A percentile compares a stretch with the other conserved stretches of the same genome.
phyloP scores from a whole-genome alignment of 2,329 filamentous ascomycete genomes.

The Sporothrix brasiliensis region DNA sequence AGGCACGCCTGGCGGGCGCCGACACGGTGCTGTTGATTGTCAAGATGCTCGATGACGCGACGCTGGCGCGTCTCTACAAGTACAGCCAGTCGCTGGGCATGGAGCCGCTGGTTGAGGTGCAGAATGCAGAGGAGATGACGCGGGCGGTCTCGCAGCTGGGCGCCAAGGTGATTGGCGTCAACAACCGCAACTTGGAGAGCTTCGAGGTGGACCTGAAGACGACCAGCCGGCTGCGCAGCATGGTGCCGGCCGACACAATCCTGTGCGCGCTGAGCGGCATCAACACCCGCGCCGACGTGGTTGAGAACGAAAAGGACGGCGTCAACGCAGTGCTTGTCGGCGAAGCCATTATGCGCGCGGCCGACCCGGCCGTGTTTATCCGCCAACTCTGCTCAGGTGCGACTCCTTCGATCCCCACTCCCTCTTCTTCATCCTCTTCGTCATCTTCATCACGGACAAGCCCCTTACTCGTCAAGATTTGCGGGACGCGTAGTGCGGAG shows the following conservation, averaged over 20 bases:
- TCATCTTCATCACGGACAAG: conserved; percentile 42
- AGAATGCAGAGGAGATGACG: conserved; percentile 90
- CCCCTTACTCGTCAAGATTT: conserved; percentile 84
- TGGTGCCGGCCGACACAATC: conserved; percentile 82
- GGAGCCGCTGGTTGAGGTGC: conserved; percentile 97
- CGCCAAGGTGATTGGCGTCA: conserved; percentile 90
- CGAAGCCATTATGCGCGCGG: conserved; percentile 91
- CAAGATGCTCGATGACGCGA: conserved; percentile 85
- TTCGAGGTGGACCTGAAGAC: conserved; percentile 96
- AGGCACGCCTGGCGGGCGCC: conserved; percentile 81
- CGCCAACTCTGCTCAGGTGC: conserved; percentile 72
- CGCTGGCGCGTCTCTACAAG: conserved; percentile 76
- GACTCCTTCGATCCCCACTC: conserved; percentile 31
- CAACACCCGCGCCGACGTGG: conserved; percentile 82
- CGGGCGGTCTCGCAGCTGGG: conserved; percentile 81
- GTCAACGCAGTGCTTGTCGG: conserved; percentile 93
- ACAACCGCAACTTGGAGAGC: conserved; percentile 93
- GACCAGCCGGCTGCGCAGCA: conserved; percentile 81
- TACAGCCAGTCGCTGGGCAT: conserved; percentile 91
- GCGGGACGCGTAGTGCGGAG: conserved; percentile 82
- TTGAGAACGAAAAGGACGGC: conserved; percentile 83
- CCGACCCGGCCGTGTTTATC: conserved; percentile 81
- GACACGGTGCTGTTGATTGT: conserved; percentile 93
- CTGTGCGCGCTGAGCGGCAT: conserved; percentile 96
- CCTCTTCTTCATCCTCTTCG: conserved; percentile 28